phyloP scores from a whole-genome alignment of 805 yeast genomes.

The Nakazawaea wickerhamii region DNA sequence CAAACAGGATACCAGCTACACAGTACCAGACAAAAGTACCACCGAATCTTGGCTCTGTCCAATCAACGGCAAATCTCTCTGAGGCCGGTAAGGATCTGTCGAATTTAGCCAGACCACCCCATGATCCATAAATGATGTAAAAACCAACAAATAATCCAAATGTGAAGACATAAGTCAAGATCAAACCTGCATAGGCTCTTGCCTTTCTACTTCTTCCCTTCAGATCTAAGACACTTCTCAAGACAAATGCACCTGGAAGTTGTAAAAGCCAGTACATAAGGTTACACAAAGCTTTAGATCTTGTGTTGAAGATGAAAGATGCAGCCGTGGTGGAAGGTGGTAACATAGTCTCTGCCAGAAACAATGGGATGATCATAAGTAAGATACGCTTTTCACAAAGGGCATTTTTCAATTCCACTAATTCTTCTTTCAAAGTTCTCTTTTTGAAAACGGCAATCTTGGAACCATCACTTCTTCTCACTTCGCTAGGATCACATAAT shows the following conservation, averaged over 20 bases:
- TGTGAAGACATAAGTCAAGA: constrained; percentile 4
- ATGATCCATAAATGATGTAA: constrained; percentile 9
- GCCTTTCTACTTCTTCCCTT: constrained; percentile 10
- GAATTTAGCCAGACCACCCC: constrained; percentile 7
- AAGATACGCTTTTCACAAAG: constrained; percentile 13
- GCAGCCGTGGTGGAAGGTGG: constrained; percentile 15
- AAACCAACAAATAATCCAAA: constrained; percentile 5
- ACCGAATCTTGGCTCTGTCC: constrained; percentile 11
- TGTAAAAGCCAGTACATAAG: constrained; percentile 17
- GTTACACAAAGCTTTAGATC: constrained; percentile 17
- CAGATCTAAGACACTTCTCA: constrained; percentile 13
- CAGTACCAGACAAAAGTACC: constrained; percentile 12
- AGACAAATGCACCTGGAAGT: constrained; percentile 14
- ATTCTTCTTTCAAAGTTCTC: constrained; percentile 11
- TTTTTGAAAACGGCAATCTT: constrained; percentile 14
- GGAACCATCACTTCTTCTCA: constrained; percentile 16
- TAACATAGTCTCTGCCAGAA: constrained; percentile 15
- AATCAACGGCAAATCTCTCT: constrained; percentile 8
- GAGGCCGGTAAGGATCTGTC: constrained; percentile 2
- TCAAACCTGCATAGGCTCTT: constrained; percentile 15
- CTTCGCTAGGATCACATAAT: constrained; percentile 13
- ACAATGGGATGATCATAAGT: constrained; percentile 14
- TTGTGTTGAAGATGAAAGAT: constrained; percentile 14
- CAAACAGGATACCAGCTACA: constrained; percentile 12
- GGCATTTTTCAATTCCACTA: constrained; percentile 9